Evolutionary conservation across 2,329 filamentous ascomycete genomes (phyloP).

Genomic region (Biscogniauxia marginata): DNA sequence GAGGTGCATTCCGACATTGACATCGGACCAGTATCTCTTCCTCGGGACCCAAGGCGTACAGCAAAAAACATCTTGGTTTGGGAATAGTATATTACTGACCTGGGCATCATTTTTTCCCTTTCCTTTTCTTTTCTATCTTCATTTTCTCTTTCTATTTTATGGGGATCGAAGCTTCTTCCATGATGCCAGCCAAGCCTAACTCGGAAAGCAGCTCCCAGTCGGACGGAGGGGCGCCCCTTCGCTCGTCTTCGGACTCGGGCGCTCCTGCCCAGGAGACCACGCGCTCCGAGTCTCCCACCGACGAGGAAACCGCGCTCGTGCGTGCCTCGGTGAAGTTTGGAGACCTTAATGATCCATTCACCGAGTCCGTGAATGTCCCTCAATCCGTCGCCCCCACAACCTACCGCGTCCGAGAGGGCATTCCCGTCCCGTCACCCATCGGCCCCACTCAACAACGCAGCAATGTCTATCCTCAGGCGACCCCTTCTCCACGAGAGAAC

Average conservation of each 20-base stretch:
- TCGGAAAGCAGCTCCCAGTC: neutral
- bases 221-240: neutral
- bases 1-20: neutral
- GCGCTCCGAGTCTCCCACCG: conserved; percentile 10
- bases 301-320: conserved; percentile 24
- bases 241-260: neutral
- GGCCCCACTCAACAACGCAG: conserved; percentile 7
- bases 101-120: neutral
- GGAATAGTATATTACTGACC: neutral
- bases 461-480: conserved; percentile 5
- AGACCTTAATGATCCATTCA: conserved; percentile 17
- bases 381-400: conserved; percentile 15
- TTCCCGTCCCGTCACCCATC: no score
- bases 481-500: neutral
- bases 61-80: neutral
- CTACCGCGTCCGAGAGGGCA: neutral
- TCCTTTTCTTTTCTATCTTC: neutral
- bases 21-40: neutral
- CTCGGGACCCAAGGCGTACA: neutral
- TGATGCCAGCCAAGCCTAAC: neutral
- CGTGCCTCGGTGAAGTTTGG: conserved; percentile 18
- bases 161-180: neutral
- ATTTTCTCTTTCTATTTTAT: neutral
- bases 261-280: conserved; percentile 1
- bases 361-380: conserved; percentile 12